Base-by-base conservation (phyloP, 805 yeast genomes). In the Sugiyamaella qingdaonensis region DNA sequence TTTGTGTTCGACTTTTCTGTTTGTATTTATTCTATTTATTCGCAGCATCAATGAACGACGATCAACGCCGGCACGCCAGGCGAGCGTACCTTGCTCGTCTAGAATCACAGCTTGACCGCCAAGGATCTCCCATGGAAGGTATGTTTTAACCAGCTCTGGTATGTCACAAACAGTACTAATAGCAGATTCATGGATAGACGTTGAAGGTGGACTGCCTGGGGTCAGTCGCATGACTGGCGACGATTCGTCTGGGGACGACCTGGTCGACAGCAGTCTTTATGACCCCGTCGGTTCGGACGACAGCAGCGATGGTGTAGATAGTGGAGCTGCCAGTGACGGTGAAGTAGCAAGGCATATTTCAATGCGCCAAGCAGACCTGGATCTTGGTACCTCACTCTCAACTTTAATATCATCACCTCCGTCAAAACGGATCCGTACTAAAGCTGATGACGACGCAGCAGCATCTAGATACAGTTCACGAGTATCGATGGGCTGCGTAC, bases 331-430 rank as follows among this genome's bases (percentile, higher is more conserved):
- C 16, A 46, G 29, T 48, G 53, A 47, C 27, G 44, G 21, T n/a
- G 49, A 39, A 41, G 29, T 7, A 24, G 18, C 35, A 4, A 34
- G 34, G 31, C 16, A 10, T 34, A 39, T 18, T 2, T 19, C 31
- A 21, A 13, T 32, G 19, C 16, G 11, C 19, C 31, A 42, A 21
- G 54, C 54, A 2, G 58, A 55, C 32, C 11, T 50, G 24, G 58
- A 55, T 32, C 43, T 55, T 14, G 53, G 51, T 4, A 51, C 58
- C 31, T 48, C 54, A 7, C 50, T 55, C 16, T 53, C 57, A 3
- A 53, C 58, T 10, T 24, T 54, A n/a, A 49, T 53, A 10, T 34
- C 55, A 9, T 55, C 51, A 8, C 42, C 27, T 10, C 34, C 46
- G 16, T 11, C 16, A 10, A 21, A 18, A 19, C 43, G 43, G 4